Evolutionary conservation across 2,329 filamentous ascomycete species (phyloP).

Genomic region (Arachnopeziza araneosa): DNA sequence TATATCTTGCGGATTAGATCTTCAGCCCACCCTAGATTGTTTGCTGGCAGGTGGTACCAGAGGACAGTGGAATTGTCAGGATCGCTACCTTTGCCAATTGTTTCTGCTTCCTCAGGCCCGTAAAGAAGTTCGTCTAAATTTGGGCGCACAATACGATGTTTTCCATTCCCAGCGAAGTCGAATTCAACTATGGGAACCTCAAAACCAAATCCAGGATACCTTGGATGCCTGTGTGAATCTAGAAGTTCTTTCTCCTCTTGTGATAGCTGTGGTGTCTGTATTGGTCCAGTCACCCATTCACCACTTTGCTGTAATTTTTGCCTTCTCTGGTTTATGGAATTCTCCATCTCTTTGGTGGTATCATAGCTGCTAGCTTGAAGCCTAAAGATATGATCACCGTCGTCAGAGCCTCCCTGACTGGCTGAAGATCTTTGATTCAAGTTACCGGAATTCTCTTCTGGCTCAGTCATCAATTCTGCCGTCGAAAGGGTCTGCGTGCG

Average conservation of each 20-base stretch:
- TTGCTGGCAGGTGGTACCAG: conserved; percentile 11
- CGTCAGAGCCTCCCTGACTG: background rate
- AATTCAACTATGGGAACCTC: conserved; percentile 8
- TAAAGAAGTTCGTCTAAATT: conserved; percentile 8
- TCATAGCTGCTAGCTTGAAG: conserved; percentile 5
- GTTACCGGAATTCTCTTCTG: background rate
- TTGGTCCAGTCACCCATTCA: conserved; percentile 7
- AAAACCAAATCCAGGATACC: conserved; percentile 10
- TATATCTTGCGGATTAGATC: conserved; percentile 10
- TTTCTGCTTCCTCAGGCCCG: background rate
- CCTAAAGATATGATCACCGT: conserved; percentile 5
- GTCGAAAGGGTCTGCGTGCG: background rate
- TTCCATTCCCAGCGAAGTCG: conserved; percentile 4
- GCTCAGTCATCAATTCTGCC: conserved; percentile 6
- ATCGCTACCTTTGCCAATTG: background rate
- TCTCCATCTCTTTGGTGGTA: conserved; percentile 5
- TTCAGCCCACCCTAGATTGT: conserved; percentile 9
- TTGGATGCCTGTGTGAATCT: background rate
- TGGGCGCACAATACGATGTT: conserved; percentile 6
- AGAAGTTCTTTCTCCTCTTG: conserved; percentile 1
- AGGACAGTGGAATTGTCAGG: background rate
- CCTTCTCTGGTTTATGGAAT: conserved; percentile 1
- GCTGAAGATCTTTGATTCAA: background rate
- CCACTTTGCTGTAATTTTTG: conserved; percentile 2
- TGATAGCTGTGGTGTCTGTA: background rate